Percentiles rank a stretch among this genome's conserved stretches.
Evolutionary conservation across 768 basidiomycete genomes (phyloP).

Genomic region (Daedalea quercina): DNA sequence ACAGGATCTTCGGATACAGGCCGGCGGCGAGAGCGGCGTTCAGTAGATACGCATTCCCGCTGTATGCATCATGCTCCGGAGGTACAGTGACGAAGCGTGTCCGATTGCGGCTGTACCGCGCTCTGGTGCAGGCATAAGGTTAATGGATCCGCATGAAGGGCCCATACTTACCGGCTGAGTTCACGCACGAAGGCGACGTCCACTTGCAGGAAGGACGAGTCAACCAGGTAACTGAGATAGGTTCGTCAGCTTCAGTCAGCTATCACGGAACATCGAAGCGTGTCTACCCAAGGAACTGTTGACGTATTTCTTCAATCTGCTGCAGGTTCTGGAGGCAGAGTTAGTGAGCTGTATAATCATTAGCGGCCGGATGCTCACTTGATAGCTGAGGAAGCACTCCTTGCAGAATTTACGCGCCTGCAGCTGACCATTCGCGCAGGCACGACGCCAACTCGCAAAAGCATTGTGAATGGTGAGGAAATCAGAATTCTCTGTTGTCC

Average conservation of each 20-base stretch:
- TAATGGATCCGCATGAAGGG: not conserved
- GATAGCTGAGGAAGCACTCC: slow-evolving; percentile 75
- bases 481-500: slow-evolving; percentile 78
- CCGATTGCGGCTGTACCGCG: slow-evolving; percentile 67
- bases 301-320: slow-evolving; percentile 93
- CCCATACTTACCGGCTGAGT: slow-evolving; percentile 48
- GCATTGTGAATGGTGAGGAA: slow-evolving; percentile 92
- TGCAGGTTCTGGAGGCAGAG: slow-evolving; percentile 61
- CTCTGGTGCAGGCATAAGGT: slow-evolving; percentile 33
- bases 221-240: slow-evolving; percentile 67
- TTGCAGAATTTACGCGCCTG: slow-evolving; percentile 74
- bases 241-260: not conserved
- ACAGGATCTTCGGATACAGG: slow-evolving; percentile 85
- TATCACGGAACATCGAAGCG: not conserved
- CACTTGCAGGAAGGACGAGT: slow-evolving; percentile 77
- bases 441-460: slow-evolving; percentile 81
- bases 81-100: slow-evolving; percentile 77
- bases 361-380: slow-evolving; percentile 34
- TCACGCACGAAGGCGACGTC: slow-evolving; percentile 60
- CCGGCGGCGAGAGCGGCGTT: slow-evolving; percentile 82
- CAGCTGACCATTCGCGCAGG: slow-evolving; percentile 54
- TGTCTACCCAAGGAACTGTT: slow-evolving; percentile 53
- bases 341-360: not conserved
- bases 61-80: slow-evolving; percentile 60
- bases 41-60: slow-evolving; percentile 56